phyloP scores from a whole-genome alignment of 495 filamentous ascomycete species.

The Podospora australis region DNA sequence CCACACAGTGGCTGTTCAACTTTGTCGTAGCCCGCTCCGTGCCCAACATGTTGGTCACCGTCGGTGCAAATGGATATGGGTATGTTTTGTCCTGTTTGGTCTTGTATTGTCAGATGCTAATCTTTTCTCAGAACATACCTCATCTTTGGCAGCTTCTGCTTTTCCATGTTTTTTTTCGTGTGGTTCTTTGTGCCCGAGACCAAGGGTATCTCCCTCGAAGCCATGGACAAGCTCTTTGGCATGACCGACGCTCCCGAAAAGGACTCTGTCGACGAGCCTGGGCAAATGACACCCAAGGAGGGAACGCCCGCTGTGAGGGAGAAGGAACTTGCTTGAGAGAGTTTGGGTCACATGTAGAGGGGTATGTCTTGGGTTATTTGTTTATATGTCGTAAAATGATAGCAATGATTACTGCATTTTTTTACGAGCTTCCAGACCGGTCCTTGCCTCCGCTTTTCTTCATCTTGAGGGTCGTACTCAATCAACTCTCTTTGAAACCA shows the following conservation, averaged over 20 bases:
- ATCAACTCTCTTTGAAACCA: background rate
- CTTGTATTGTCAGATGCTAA: slow-evolving; percentile 7
- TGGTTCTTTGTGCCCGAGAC: slow-evolving; percentile 72
- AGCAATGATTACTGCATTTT: too few species aligned
- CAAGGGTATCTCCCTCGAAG: slow-evolving; percentile 46
- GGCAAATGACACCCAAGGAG: background rate
- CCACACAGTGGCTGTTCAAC: slow-evolving; percentile 67
- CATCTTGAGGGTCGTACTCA: background rate
- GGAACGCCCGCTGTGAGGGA: background rate
- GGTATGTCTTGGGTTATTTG: background rate
- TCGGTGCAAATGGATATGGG: slow-evolving; percentile 56
- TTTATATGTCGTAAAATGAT: background rate
- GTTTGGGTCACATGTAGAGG: background rate
- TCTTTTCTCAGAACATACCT: slow-evolving; percentile 39
- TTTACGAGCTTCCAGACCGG: background rate
- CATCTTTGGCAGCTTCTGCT: slow-evolving; percentile 56
- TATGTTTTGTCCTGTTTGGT: slow-evolving; percentile 6
- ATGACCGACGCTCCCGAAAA: slow-evolving; percentile 21
- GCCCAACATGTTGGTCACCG: slow-evolving; percentile 58
- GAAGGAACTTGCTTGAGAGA: background rate
- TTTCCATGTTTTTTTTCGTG: slow-evolving; percentile 59
- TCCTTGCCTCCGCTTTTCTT: background rate
- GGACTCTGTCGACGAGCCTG: slow-evolving; percentile 1
- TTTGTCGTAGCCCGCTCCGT: slow-evolving; percentile 61
- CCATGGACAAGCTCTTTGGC: slow-evolving; percentile 34